Evolutionary conservation across 805 yeast genomes (phyloP).

Genomic region (Ogataea thermomethanolica): DNA sequence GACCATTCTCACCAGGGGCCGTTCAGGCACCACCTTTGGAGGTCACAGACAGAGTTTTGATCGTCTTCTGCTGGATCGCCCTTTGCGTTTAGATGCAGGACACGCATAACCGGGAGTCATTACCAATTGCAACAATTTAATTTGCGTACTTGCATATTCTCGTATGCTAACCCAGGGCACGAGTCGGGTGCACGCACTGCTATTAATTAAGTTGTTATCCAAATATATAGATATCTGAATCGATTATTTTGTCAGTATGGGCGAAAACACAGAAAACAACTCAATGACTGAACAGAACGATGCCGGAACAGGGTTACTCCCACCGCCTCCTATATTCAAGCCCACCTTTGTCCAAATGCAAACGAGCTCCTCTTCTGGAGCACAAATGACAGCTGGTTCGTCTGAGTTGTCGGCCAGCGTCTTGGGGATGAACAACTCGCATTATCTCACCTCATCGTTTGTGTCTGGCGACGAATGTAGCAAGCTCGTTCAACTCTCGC

Average conservation of each 20-base stretch:
- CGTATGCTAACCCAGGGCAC: background rate
- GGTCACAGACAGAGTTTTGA: background rate
- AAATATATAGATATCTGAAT: background rate
- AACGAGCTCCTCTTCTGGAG: constrained; percentile 16
- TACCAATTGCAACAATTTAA: background rate
- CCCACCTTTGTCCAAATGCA: constrained; percentile 46
- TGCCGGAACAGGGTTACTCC: constrained; percentile 25
- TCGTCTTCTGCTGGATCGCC: background rate
- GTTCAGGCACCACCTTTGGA: background rate
- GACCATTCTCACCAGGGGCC: constrained; percentile 1
- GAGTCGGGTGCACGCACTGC: constrained; percentile 1
- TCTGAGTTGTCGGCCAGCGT: constrained; percentile 8
- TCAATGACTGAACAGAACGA: background rate
- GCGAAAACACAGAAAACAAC: background rate
- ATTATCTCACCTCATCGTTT: constrained; percentile 31
- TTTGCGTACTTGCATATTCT: background rate
- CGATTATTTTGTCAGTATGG: background rate
- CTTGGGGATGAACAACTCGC: constrained; percentile 17
- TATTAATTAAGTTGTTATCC: constrained; percentile 2
- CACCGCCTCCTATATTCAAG: constrained; percentile 46
- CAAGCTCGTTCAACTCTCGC: constrained; percentile 28
- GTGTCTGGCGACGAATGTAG: constrained; percentile 28
- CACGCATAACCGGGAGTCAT: background rate
- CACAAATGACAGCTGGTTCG: constrained; percentile 2
- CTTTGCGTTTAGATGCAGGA: background rate